These are phyloP conservation scores for Dichotomocladium elegans DNA, from an alignment of 371 early-diverging fungal genomes.

Conservation along the genomic window DNA sequence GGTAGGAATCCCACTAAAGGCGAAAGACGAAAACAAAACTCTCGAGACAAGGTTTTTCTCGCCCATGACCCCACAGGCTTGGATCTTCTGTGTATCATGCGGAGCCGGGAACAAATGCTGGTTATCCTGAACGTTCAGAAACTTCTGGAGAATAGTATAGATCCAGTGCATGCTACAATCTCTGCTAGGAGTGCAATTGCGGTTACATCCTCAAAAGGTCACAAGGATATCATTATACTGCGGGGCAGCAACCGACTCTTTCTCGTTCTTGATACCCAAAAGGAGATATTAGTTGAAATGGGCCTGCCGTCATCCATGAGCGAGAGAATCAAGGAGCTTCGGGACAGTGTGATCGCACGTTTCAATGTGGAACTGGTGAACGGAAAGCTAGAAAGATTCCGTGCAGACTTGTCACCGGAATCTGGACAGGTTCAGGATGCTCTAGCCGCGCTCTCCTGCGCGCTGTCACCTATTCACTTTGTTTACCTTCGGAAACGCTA, in stretches of 20 bases:
- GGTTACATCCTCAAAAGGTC: background rate
- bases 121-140: background rate
- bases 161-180: background rate
- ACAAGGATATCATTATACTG: background rate
- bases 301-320: background rate
- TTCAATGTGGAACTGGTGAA: slow-evolving; percentile 1
- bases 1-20: slow-evolving; percentile 1
- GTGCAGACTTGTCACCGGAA: background rate
- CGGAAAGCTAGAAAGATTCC: background rate
- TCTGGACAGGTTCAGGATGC: slow-evolving; percentile 4
- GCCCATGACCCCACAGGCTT: slow-evolving; percentile 5
- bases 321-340: slow-evolving; percentile 1
- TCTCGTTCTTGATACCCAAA: background rate
- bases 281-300: background rate
- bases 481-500: slow-evolving; percentile 4
- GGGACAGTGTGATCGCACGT: background rate
- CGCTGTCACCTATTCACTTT: background rate
- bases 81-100: slow-evolving; percentile 14
- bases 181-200: slow-evolving; percentile 9
- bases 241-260: slow-evolving; percentile 3
- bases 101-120: slow-evolving; percentile 2
- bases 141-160: background rate
- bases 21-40: background rate
- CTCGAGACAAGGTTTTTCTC: slow-evolving; percentile 7
- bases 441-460: background rate